Conservation (phyloP, 2,329 filamentous ascomycete species). For the Coniochaeta hoffmannii region DNA sequence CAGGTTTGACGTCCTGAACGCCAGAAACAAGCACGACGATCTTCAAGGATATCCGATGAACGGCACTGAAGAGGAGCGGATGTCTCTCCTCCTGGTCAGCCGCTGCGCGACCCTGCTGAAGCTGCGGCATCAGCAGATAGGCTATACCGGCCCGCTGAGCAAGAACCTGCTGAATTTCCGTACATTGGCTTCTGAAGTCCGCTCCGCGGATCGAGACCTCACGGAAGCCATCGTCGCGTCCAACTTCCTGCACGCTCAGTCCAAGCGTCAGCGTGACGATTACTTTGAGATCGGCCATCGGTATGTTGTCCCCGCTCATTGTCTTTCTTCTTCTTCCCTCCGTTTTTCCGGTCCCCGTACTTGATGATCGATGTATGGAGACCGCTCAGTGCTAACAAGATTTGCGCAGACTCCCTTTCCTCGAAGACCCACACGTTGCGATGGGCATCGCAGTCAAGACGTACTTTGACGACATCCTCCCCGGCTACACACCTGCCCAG, state of each 20-base stretch:
- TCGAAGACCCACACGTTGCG: conserved; percentile 57
- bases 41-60: conserved; percentile 48
- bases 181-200: conserved; percentile 72
- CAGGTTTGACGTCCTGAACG: conserved; percentile 69
- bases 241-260: conserved; percentile 75
- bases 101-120: conserved; percentile 78
- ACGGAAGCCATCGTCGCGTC: conserved; percentile 75
- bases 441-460: conserved; percentile 75
- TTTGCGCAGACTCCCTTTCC: conserved; percentile 16
- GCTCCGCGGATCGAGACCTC: conserved; percentile 72
- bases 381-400: conserved; percentile 7
- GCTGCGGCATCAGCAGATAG: conserved; percentile 74
- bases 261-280: conserved; percentile 61
- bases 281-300: conserved; percentile 62
- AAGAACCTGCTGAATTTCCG: conserved; percentile 83
- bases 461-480: conserved; percentile 49
- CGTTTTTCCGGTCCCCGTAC: not conserved
- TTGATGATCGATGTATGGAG: conserved; percentile 5
- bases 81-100: conserved; percentile 73
- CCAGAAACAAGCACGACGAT: conserved; percentile 50
- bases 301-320: conserved; percentile 38
- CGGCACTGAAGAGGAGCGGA: conserved; percentile 63
- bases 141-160: conserved; percentile 91
- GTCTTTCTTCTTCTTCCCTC: conserved; percentile 3
- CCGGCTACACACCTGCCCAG: not conserved